Evolutionary conservation across 202 grass and related monocot species (phyloP).

Genomic region (Tripidium arundinaceum): DNA sequence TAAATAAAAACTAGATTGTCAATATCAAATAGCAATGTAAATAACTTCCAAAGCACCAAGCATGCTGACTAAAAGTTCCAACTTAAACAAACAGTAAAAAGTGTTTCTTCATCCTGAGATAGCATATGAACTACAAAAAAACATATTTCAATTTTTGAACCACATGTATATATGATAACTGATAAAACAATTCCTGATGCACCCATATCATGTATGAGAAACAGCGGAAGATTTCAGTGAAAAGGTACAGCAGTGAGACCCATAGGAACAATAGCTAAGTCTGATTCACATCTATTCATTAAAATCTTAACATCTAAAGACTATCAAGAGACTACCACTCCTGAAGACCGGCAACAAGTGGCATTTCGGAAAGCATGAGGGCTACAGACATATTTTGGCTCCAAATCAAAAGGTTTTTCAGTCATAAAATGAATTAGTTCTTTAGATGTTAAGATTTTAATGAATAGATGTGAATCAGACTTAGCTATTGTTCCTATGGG

Average conservation of each 20-base stretch:
- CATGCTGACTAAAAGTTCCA: no score
- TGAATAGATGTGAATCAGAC: no score
- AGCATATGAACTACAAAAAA: no score
- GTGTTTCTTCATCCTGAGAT: no score
- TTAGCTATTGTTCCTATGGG: neutral
- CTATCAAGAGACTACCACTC: neutral
- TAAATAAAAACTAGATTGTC: no score
- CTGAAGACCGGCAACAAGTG: slow-evolving; percentile 3
- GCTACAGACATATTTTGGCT: neutral
- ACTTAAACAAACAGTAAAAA: no score
- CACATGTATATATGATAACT: neutral
- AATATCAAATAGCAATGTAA: no score
- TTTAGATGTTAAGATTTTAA: no score
- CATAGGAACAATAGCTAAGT: neutral
- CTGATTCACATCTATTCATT: no score
- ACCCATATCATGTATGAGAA: neutral
- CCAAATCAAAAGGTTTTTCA: neutral
- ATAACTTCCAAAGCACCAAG: no score
- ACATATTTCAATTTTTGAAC: neutral
- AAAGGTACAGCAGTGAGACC: neutral
- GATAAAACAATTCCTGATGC: neutral
- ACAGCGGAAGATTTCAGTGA: neutral
- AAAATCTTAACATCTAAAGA: no score
- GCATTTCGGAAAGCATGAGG: neutral
- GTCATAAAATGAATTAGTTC: neutral